These are phyloP conservation scores for Isoetes taiwanensis DNA, from an alignment of 75 land plant genomes.

Conservation along the genomic window DNA sequence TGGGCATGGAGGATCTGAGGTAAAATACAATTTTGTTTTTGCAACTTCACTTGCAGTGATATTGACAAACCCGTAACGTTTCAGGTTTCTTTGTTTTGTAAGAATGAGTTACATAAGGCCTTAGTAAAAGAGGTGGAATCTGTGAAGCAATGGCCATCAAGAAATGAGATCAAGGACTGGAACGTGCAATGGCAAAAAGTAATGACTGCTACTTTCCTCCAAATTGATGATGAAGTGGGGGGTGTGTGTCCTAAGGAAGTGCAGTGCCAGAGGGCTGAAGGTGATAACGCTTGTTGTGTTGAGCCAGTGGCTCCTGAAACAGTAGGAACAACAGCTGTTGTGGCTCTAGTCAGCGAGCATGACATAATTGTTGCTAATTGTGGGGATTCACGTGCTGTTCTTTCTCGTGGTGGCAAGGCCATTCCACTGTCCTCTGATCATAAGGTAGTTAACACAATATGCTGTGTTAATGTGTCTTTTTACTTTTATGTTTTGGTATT, in stretches of 20 bases:
- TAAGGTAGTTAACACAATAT: slow-evolving; percentile 28
- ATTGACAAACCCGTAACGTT: neutral
- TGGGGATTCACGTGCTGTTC: slow-evolving; percentile 65
- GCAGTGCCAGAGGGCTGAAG: too few relatives aligned
- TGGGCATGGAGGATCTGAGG: slow-evolving; percentile 89
- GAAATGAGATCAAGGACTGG: neutral
- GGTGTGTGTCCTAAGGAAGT: neutral
- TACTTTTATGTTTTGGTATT: slow-evolving; percentile 1
- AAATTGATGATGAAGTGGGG: slow-evolving; percentile 26
- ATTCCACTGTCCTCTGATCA: slow-evolving; percentile 53
- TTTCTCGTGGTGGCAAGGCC: slow-evolving; percentile 37
- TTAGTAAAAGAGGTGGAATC: slow-evolving; percentile 25
- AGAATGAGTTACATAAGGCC: slow-evolving; percentile 30
- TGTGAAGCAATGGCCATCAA: neutral
- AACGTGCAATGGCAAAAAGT: slow-evolving; percentile 14
- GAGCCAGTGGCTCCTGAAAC: slow-evolving; percentile 9
- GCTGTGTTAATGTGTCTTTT: neutral
- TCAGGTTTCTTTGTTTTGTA: slow-evolving; percentile 41
- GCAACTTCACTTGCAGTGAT: neutral
- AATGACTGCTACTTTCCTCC: slow-evolving; percentile 23
- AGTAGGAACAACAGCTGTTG: slow-evolving; percentile 55
- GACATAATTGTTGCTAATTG: slow-evolving; percentile 54
- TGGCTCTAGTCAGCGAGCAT: slow-evolving; percentile 34
- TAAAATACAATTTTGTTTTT: neutral
- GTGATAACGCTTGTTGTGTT: too few relatives aligned